Evolutionary conservation across 2,329 filamentous ascomycete species (phyloP).

Genomic region (Bertia moriformis): DNA sequence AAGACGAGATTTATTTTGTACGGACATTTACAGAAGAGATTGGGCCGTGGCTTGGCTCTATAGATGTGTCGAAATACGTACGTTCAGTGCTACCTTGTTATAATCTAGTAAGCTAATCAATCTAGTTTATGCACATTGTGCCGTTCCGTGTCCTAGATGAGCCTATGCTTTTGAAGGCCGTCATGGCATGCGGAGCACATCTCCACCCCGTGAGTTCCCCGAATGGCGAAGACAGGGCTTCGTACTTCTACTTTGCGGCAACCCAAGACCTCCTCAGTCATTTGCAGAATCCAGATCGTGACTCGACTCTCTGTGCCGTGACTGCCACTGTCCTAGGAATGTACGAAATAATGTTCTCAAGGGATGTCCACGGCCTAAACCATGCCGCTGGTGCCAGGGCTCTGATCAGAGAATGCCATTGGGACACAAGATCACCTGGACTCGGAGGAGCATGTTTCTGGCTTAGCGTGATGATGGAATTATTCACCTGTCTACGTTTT

Average conservation of each 20-base stretch:
- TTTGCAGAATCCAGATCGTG: constrained; percentile 46
- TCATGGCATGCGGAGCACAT: constrained; percentile 52
- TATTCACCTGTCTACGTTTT: constrained; percentile 50
- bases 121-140: constrained; percentile 41
- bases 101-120: no score
- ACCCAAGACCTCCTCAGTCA: constrained; percentile 41
- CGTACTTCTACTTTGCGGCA: constrained; percentile 48
- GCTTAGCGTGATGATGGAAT: constrained; percentile 52
- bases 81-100: background rate
- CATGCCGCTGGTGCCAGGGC: constrained; percentile 54
- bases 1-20: background rate
- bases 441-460: constrained; percentile 55
- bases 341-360: constrained; percentile 31
- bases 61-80: constrained; percentile 45
- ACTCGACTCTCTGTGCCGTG: constrained; percentile 52
- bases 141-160: constrained; percentile 47
- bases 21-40: constrained; percentile 11
- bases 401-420: constrained; percentile 53
- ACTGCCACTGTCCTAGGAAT: constrained; percentile 52
- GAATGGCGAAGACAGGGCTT: constrained; percentile 14
- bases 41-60: constrained; percentile 55
- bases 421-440: constrained; percentile 45
- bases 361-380: constrained; percentile 39
- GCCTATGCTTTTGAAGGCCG: constrained; percentile 50
- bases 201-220: constrained; percentile 44